phyloP scores from a whole-genome alignment of 495 filamentous ascomycete species.

The Talaromyces trachyspermus region DNA sequence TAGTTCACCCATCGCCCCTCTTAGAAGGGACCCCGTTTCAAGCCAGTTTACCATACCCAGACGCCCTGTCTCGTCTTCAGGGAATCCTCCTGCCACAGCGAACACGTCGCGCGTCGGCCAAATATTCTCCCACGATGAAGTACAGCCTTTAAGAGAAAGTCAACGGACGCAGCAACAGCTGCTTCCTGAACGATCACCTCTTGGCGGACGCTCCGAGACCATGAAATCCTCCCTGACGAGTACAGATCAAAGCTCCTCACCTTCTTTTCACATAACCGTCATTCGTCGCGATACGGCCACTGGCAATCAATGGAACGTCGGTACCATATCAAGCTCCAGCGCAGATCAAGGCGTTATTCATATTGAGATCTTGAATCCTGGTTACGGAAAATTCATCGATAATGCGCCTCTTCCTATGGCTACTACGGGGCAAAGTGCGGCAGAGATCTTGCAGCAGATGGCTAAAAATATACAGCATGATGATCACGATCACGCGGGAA shows the following conservation, averaged over 20 bases:
- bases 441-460: neutral
- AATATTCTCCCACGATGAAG: neutral
- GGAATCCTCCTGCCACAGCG: neutral
- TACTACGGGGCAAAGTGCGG: conserved; percentile 11
- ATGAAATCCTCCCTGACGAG: neutral
- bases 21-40: too few relatives aligned
- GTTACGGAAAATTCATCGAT: conserved; percentile 52
- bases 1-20: neutral
- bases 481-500: neutral
- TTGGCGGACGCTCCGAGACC: neutral
- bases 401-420: conserved; percentile 28
- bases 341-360: conserved; percentile 36
- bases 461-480: neutral
- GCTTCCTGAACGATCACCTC: neutral
- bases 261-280: conserved; percentile 63
- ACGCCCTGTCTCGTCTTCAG: conserved; percentile 1
- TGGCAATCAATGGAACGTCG: conserved; percentile 84
- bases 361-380: conserved; percentile 55
- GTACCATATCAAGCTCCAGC: conserved; percentile 49
- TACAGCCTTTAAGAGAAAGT: conserved; percentile 19
- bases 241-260: conserved; percentile 1
- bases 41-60: conserved; percentile 4
- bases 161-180: conserved; percentile 15
- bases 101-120: neutral
- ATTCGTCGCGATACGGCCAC: conserved; percentile 81